Conservation (phyloP, 768 basidiomycete genomes). For the Leccinum ochraceum region DNA sequence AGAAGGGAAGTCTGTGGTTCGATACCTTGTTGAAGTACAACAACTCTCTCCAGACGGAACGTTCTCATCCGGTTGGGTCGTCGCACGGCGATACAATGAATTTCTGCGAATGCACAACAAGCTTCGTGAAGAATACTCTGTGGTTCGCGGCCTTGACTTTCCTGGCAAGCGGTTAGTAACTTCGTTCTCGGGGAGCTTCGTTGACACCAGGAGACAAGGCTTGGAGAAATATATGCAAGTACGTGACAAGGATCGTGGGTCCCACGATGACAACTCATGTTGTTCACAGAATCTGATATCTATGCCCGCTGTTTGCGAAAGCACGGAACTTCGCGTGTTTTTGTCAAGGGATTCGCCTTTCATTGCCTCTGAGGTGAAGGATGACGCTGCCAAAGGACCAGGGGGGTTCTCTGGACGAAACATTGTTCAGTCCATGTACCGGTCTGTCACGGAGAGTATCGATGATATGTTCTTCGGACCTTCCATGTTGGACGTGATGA, state of each 20-base stretch:
- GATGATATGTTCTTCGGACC: constrained; percentile 98
- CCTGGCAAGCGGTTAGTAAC: constrained; percentile 93
- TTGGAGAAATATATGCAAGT: constrained; percentile 94
- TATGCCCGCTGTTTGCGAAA: constrained; percentile 76
- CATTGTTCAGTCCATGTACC: constrained; percentile 85
- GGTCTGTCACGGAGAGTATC: constrained; percentile 89
- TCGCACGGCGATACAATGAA: constrained; percentile 93
- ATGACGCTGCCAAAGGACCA: constrained; percentile 41
- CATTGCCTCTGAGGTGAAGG: constrained; percentile 53
- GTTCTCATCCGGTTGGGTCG: constrained; percentile 87
- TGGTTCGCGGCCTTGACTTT: constrained; percentile 77
- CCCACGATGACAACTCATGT: neutral
- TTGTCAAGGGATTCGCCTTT: constrained; percentile 88
- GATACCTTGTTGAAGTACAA: constrained; percentile 91
- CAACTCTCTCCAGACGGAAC: constrained; percentile 80
- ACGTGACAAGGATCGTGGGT: constrained; percentile 2
- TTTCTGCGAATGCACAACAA: constrained; percentile 89
- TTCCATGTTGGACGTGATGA: constrained; percentile 94
- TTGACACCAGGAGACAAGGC: constrained; percentile 75
- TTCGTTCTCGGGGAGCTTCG: constrained; percentile 81
- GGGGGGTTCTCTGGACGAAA: constrained; percentile 65
- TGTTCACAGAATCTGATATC: constrained; percentile 63
- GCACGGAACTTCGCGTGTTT: constrained; percentile 79
- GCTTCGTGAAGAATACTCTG: constrained; percentile 70
- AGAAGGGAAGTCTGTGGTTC: constrained; percentile 85